Conservation (phyloP, 148 eudicot genomes). For the Rhododendron vialii region DNA sequence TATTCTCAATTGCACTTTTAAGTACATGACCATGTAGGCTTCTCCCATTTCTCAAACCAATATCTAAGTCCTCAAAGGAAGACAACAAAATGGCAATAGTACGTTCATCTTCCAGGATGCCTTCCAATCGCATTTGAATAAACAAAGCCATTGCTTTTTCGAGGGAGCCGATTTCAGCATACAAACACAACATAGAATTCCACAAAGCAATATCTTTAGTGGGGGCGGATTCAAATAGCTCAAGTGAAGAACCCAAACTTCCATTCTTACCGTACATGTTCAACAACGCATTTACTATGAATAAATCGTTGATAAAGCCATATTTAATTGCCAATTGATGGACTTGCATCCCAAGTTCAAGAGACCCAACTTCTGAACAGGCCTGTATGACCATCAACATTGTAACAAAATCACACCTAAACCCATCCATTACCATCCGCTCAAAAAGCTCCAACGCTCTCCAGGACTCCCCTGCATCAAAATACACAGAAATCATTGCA, state of each 20-base stretch:
- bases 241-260: slow-evolving; percentile 25
- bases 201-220: slow-evolving; percentile 33
- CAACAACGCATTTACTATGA: slow-evolving; percentile 31
- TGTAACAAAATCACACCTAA: slow-evolving; percentile 34
- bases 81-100: slow-evolving; percentile 29
- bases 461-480: slow-evolving; percentile 23
- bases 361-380: slow-evolving; percentile 28
- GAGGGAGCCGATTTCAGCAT: slow-evolving; percentile 19
- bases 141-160: slow-evolving; percentile 29
- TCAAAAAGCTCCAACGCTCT: slow-evolving; percentile 32
- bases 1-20: slow-evolving; percentile 23
- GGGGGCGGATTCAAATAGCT: slow-evolving; percentile 32
- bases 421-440: slow-evolving; percentile 24
- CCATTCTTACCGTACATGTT: slow-evolving; percentile 28
- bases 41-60: slow-evolving; percentile 20
- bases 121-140: slow-evolving; percentile 33
- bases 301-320: slow-evolving; percentile 24
- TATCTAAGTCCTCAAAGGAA: slow-evolving; percentile 22
- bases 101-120: slow-evolving; percentile 27
- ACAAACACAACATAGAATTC: slow-evolving; percentile 40
- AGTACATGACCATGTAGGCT: slow-evolving; percentile 36
- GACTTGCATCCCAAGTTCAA: slow-evolving; percentile 33
- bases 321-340: slow-evolving; percentile 41
- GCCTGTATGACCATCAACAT: slow-evolving; percentile 36
- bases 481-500: slow-evolving; percentile 39